Conservation (phyloP, 768 basidiomycete species). For the Kockovaella imperatae region DNA sequence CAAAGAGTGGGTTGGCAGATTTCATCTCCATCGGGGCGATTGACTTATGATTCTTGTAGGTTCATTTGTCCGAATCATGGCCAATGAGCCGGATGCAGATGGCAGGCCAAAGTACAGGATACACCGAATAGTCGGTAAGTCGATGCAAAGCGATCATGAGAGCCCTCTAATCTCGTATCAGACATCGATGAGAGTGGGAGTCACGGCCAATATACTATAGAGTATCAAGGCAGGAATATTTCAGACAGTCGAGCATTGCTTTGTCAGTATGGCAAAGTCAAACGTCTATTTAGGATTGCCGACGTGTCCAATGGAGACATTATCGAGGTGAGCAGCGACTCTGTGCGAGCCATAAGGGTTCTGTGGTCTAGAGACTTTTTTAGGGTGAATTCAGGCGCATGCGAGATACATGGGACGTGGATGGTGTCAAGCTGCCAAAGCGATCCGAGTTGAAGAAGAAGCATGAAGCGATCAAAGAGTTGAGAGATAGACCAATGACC, state of each 20-base stretch:
- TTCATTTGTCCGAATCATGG: constrained; percentile 75
- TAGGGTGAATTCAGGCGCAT: constrained; percentile 16
- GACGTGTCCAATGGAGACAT: constrained; percentile 72
- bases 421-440: constrained; percentile 54
- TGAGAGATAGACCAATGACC: constrained; percentile 60
- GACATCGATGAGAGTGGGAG: background rate
- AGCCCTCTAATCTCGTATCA: constrained; percentile 2
- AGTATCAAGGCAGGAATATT: constrained; percentile 20
- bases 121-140: constrained; percentile 69
- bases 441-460: constrained; percentile 59
- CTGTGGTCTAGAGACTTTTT: background rate
- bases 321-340: constrained; percentile 51
- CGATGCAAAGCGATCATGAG: background rate
- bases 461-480: constrained; percentile 54
- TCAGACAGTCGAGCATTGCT: constrained; percentile 59
- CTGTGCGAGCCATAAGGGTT: background rate
- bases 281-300: constrained; percentile 64
- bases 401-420: constrained; percentile 66
- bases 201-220: background rate
- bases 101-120: constrained; percentile 65
- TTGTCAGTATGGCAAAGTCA: constrained; percentile 67
- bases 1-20: constrained; percentile 58
- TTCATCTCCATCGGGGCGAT: background rate
- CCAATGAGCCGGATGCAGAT: constrained; percentile 55
- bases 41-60: constrained; percentile 48